A percentile compares a stretch with the other conserved stretches of the same genome.
Conservation (phyloP, 2,329 filamentous ascomycete genomes). For the Neopestalotiopsis clavispora region DNA sequence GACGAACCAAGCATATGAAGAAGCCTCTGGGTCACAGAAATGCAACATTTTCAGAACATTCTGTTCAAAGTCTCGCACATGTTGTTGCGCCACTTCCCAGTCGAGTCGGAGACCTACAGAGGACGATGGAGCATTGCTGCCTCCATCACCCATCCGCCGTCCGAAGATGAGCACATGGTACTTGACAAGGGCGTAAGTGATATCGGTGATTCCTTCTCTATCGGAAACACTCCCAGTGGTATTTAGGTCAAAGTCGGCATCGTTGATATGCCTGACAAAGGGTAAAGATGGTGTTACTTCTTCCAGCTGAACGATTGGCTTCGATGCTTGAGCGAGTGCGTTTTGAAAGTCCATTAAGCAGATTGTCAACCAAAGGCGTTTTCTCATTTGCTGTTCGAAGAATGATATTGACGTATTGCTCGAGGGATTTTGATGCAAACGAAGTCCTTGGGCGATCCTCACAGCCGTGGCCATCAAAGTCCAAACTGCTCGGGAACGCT, state of each 20-base stretch:
- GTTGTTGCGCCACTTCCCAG: slow-evolving; percentile 20
- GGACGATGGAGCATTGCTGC: slow-evolving; percentile 1
- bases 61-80: slow-evolving; percentile 27
- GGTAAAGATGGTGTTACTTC: slow-evolving; percentile 20
- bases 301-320: slow-evolving; percentile 29
- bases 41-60: slow-evolving; percentile 25
- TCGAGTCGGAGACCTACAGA: background rate
- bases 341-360: slow-evolving; percentile 30
- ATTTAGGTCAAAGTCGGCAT: slow-evolving; percentile 30
- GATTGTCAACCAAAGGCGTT: slow-evolving; percentile 29
- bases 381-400: slow-evolving; percentile 27
- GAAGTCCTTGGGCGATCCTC: slow-evolving; percentile 31
- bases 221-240: slow-evolving; percentile 21
- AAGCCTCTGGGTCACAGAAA: slow-evolving; percentile 35
- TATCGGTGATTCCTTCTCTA: slow-evolving; percentile 31
- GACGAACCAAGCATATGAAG: slow-evolving; percentile 34
- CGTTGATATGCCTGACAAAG: slow-evolving; percentile 26
- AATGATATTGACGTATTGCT: slow-evolving; percentile 17
- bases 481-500: slow-evolving; percentile 33
- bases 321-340: slow-evolving; percentile 23
- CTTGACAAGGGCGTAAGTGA: slow-evolving; percentile 34
- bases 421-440: slow-evolving; percentile 22
- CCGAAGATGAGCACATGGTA: slow-evolving; percentile 29
- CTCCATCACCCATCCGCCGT: slow-evolving; percentile 24
- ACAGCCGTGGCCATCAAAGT: slow-evolving; percentile 34